phyloP scores from a whole-genome alignment of 1,284 basidiomycete genomes.

The Ceratobasidium sp. region DNA sequence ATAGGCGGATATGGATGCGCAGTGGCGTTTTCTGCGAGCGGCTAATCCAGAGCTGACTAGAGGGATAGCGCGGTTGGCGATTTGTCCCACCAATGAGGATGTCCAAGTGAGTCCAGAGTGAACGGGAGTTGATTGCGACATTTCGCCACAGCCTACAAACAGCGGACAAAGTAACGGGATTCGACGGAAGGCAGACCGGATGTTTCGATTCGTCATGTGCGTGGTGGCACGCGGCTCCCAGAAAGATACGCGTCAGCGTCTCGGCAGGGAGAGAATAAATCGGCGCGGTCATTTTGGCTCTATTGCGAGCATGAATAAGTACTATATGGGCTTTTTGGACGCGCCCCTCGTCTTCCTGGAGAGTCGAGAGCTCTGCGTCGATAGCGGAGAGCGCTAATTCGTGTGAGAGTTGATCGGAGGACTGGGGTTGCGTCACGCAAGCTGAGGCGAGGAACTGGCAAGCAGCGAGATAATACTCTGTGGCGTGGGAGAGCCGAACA shows the following conservation, averaged over 20 bases:
- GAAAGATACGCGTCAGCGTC: not conserved
- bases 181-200: not conserved
- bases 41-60: not conserved
- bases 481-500: not conserved
- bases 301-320: not conserved
- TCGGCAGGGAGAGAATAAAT: slow-evolving; percentile 1
- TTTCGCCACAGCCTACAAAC: slow-evolving; percentile 2
- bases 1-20: not conserved
- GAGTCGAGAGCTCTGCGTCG: not conserved
- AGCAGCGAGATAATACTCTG: not conserved
- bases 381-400: not conserved
- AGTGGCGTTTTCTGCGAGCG: not conserved
- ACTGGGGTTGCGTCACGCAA: not conserved
- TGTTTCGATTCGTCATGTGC: not conserved
- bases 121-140: not conserved
- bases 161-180: not conserved
- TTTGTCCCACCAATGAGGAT: not conserved
- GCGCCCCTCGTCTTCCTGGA: not conserved
- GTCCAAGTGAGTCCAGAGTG: slow-evolving; percentile 8
- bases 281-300: not conserved
- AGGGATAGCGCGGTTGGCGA: not conserved
- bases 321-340: not conserved
- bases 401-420: not conserved
- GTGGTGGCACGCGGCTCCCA: not conserved
- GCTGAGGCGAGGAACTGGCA: not conserved